Conservation (phyloP, 2,329 filamentous ascomycete genomes). For the Talaromyces sp. region DNA sequence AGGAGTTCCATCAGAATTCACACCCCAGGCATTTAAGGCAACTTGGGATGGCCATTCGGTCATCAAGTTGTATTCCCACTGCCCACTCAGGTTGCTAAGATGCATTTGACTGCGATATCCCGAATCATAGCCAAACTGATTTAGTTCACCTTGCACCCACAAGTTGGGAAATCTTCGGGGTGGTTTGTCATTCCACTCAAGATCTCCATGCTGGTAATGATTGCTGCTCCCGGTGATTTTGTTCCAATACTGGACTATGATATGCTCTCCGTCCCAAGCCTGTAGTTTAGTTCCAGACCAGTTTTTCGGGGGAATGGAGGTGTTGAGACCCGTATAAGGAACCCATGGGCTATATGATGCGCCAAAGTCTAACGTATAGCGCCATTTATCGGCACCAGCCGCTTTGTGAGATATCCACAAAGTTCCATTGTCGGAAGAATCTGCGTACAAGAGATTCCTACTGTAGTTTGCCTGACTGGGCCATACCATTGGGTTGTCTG, state of each 20-base stretch:
- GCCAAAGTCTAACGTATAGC: slow-evolving; percentile 56
- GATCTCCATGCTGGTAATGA: slow-evolving; percentile 52
- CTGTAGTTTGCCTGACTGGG: slow-evolving; percentile 51
- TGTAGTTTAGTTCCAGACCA: slow-evolving; percentile 52
- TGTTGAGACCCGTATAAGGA: slow-evolving; percentile 43
- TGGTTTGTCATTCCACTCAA: slow-evolving; percentile 29
- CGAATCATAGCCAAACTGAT: slow-evolving; percentile 54
- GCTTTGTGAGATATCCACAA: slow-evolving; percentile 49
- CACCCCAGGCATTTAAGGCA: slow-evolving; percentile 58
- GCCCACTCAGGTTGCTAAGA: slow-evolving; percentile 32
- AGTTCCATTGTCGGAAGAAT: slow-evolving; percentile 24
- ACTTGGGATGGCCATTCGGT: slow-evolving; percentile 54
- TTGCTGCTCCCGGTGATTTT: slow-evolving; percentile 49
- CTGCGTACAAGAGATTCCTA: slow-evolving; percentile 33
- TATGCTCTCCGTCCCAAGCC: slow-evolving; percentile 52
- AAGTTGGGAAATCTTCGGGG: slow-evolving; percentile 52
- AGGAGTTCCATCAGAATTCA: slow-evolving; percentile 53
- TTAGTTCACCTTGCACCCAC: slow-evolving; percentile 53
- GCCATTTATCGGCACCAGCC: slow-evolving; percentile 53
- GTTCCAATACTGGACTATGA: slow-evolving; percentile 57
- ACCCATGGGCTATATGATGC: slow-evolving; percentile 52
- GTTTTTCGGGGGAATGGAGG: slow-evolving; percentile 36
- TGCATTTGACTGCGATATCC: slow-evolving; percentile 48
- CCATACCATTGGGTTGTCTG: slow-evolving; percentile 53
- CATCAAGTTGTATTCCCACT: slow-evolving; percentile 54